Base-by-base conservation (phyloP, 1,139 yeast species). In the Taphrina flavorubra region DNA sequence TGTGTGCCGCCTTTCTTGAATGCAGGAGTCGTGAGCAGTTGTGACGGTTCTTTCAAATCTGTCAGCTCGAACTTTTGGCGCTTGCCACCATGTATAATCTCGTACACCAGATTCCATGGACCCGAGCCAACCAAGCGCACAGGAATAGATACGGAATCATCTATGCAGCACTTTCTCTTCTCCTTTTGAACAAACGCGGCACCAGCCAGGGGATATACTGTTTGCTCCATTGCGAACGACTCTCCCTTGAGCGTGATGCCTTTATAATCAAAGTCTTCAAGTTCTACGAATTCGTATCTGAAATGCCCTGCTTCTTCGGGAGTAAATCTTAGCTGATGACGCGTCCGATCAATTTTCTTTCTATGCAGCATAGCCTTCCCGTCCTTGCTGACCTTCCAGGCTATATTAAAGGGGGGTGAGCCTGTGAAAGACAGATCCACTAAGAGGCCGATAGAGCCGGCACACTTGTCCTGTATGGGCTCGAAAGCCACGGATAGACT, bases 401-500 rank as follows among this genome's bases (percentile, higher is more conserved):
- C 86, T 16, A 92, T 82, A 60, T 82, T 83, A 78, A 89, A 94
- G 2, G 98, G 98, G 0, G 97, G 89, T 37, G 86, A 84, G 16
- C 99, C 99, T 6, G 84, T 79, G 65, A 90, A 82, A 0, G 83
- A 78, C 65, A 88, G 78, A 60, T 85, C 87, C 72, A 92, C 92
- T 60, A 84, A 84, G 70, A 91, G 86, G 0, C 98, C 99, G 10
- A 91, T 87, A 66, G 92, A 90, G 0, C 99, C 99, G 44, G 95
- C 89, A 79, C 99, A 94, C 70, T 88, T 86, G 75, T 94, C 98
- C 47, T 86, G 81, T 1, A 92, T 85, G 1, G 86, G 66, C 76
- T 80, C 73, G 86, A 82, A 70, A 76, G 77, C 74, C 44, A 78
- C 79, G 5, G 74, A 68, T 25, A 85, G 79, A 6, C 81, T 78